Evolutionary conservation across 495 filamentous ascomycete species (phyloP).

Genomic region (Cercophora scortea): DNA sequence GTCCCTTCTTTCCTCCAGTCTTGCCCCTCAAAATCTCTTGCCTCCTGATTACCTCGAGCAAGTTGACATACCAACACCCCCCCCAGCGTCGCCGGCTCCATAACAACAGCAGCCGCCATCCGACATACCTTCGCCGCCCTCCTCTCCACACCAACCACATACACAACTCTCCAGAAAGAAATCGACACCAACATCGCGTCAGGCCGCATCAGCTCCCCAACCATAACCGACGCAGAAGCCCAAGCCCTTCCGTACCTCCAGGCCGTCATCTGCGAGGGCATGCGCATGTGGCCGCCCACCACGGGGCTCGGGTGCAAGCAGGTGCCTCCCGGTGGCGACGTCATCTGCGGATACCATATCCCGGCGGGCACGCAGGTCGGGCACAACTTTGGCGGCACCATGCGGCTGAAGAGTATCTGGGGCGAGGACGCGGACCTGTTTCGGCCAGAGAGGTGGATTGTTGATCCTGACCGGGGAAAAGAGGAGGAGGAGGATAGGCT

Average conservation of each 20-base stretch:
- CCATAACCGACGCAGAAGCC: constrained; percentile 25
- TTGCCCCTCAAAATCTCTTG: background rate
- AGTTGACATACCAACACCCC: constrained; percentile 7
- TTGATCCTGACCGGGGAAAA: no score
- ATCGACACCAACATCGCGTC: constrained; percentile 35
- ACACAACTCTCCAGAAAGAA: constrained; percentile 48
- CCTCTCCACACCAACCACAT: constrained; percentile 34
- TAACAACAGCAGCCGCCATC: constrained; percentile 57
- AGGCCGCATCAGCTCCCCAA: constrained; percentile 20
- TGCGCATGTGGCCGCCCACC: constrained; percentile 36
- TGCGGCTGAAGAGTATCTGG: constrained; percentile 24
- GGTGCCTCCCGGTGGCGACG: constrained; percentile 40
- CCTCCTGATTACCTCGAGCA: background rate
- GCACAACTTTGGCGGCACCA: constrained; percentile 13
- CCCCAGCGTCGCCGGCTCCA: constrained; percentile 51
- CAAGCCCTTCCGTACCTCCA: constrained; percentile 38
- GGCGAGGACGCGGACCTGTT: constrained; percentile 37
- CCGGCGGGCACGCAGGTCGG: constrained; percentile 53
- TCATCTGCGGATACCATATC: constrained; percentile 40
- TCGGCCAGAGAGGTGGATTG: constrained; percentile 48
- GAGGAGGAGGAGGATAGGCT: constrained; percentile 20
- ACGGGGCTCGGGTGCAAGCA: constrained; percentile 40
- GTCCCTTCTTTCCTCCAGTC: constrained; percentile 4
- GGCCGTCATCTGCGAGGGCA: constrained; percentile 38
- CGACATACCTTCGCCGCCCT: constrained; percentile 47